A percentile compares a stretch with the other conserved stretches of the same genome.
Conservation (phyloP, 495 filamentous ascomycete species). For the Penicillium simplicissimum region DNA sequence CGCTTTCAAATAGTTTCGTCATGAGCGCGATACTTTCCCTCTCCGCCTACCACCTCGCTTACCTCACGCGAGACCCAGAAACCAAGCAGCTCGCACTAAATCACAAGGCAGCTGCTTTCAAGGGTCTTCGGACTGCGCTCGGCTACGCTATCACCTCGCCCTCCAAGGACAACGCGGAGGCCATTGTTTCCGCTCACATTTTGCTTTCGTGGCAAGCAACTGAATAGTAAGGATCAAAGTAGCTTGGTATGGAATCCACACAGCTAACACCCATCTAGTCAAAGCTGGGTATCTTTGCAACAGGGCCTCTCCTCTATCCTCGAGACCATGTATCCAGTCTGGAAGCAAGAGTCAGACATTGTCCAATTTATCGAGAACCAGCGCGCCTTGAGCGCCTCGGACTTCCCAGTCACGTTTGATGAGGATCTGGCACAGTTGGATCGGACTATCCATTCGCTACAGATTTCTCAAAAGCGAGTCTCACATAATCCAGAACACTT, state of each 20-base stretch:
- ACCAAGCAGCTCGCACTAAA: conserved; percentile 84
- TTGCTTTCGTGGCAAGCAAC: conserved; percentile 94
- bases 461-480: conserved; percentile 68
- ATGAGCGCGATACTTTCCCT: conserved; percentile 91
- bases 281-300: conserved; percentile 87
- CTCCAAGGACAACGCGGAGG: conserved; percentile 84
- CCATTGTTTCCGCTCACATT: conserved; percentile 87
- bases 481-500: conserved; percentile 71
- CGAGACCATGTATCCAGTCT: conserved; percentile 79
- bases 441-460: conserved; percentile 55
- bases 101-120: conserved; percentile 79
- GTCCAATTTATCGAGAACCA: conserved; percentile 77
- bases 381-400: conserved; percentile 52
- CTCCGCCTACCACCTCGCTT: conserved; percentile 88
- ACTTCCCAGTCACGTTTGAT: conserved; percentile 51
- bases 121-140: conserved; percentile 76
- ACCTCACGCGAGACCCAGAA: conserved; percentile 76
- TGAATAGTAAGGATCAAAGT: conserved; percentile 74
- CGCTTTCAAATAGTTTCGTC: conserved; percentile 78
- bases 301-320: conserved; percentile 89
- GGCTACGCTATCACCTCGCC: conserved; percentile 64
- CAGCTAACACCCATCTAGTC: conserved; percentile 57
- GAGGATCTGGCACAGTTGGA: conserved; percentile 69
- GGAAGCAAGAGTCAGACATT: conserved; percentile 87
- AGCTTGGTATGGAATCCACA: background rate